Base-by-base conservation (phyloP, 2,329 filamentous ascomycete species). In the Geosmithia flava region DNA sequence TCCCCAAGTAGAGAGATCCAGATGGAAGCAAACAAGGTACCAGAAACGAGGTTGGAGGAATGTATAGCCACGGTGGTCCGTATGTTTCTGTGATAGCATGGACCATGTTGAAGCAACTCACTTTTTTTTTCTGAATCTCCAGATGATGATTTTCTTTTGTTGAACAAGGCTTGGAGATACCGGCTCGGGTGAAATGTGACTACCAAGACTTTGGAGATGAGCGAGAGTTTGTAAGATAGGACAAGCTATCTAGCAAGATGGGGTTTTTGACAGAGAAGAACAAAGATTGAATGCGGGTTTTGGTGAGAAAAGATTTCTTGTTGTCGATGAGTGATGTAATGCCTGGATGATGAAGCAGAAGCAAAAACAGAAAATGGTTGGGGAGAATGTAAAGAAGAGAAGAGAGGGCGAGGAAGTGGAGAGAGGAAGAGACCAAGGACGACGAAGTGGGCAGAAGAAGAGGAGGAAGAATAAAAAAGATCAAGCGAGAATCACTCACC, bases 181-280 rank as follows among this genome's bases (percentile, higher is more conserved):
- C 47, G 44, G 59, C 55, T 54, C 62, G 55, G 63, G 59, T 59
- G 65, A 37, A 65, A 68, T 66, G 67, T 64, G 67, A 68, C 64
- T 70, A 70, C 72, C 73, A 75, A 70, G 68, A 66, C 63, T 64
- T 30, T 62, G 67, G 67, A 66, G 61, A 69, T 70, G 68, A 27
- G 74, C 78, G 72, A 69, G 71, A 76, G 69, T 72, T 71, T 73
- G 69, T 71, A 73, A 72, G 69, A 76, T 75, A 70, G 72, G 71
- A 69, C 70, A 65, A 75, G 72, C 70, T 77, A 76, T 71, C 68
- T 64, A 75, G 72, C 75, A 77, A 78, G 69, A 72, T 72, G 69
- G 63, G 63, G 60, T 56, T 57, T 40, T 33, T 43, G n/a, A 13
- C 33, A 13, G 33, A 20, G 20, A 45, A 42, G 54, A 55, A 59